Evolutionary conservation across 495 filamentous ascomycete genomes (phyloP).

Genomic region (Polyplosphaeria fusca): DNA sequence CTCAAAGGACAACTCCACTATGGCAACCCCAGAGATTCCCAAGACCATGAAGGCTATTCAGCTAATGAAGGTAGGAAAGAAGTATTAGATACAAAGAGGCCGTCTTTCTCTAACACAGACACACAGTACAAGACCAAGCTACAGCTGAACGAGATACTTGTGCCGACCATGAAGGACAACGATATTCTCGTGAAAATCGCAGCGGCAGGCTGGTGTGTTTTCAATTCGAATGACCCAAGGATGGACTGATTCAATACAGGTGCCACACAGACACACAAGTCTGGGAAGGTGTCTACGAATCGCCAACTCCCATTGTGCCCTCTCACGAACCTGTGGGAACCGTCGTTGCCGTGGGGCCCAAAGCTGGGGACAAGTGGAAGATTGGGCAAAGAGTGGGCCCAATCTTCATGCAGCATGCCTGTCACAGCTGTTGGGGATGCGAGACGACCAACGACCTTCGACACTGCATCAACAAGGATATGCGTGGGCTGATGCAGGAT

Average conservation of each 20-base stretch:
- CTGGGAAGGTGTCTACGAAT: conserved; percentile 84
- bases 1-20: too few species aligned
- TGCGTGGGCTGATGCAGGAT: conserved; percentile 33
- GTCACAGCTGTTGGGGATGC: neutral
- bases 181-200: conserved; percentile 86
- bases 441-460: conserved; percentile 21
- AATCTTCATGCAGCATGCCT: conserved; percentile 44
- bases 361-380: conserved; percentile 64
- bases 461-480: conserved; percentile 22
- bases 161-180: conserved; percentile 38
- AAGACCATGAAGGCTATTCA: conserved; percentile 21
- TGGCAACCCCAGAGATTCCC: neutral
- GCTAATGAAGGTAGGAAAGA: conserved; percentile 3
- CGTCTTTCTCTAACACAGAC: neutral
- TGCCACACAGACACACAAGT: conserved; percentile 82
- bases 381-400: conserved; percentile 78
- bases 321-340: conserved; percentile 87
- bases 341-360: conserved; percentile 68
- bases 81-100: too few species aligned
- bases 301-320: conserved; percentile 70
- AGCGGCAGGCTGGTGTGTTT: conserved; percentile 83
- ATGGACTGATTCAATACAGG: too few species aligned
- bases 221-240: too few species aligned
- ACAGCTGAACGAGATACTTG: conserved; percentile 11
- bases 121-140: conserved; percentile 3